Evolutionary conservation across 345 rosid genomes (phyloP).

Genomic region (Euclidium syriacum): DNA sequence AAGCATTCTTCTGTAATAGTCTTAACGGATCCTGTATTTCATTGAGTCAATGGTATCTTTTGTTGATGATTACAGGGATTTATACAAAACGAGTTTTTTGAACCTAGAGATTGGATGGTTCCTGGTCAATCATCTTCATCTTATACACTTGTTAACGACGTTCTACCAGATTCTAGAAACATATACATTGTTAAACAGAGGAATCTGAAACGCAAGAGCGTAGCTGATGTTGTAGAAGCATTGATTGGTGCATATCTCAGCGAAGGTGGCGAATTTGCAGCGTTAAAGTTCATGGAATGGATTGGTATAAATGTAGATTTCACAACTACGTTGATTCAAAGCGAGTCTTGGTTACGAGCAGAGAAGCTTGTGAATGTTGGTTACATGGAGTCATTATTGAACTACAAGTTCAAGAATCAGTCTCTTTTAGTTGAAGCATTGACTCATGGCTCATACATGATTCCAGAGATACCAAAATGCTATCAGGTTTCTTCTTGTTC

Average conservation of each 20-base stretch:
- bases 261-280: slow-evolving; percentile 65
- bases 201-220: slow-evolving; percentile 49
- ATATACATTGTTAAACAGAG: slow-evolving; percentile 43
- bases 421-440: slow-evolving; percentile 80
- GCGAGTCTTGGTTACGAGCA: slow-evolving; percentile 25
- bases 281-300: slow-evolving; percentile 58
- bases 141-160: slow-evolving; percentile 33
- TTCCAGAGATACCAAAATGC: slow-evolving; percentile 81
- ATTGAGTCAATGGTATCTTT: not conserved
- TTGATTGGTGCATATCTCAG: slow-evolving; percentile 79
- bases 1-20: not conserved
- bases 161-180: slow-evolving; percentile 29
- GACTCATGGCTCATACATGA: slow-evolving; percentile 92
- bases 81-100: slow-evolving; percentile 64
- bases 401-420: slow-evolving; percentile 54
- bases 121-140: slow-evolving; percentile 52
- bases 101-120: slow-evolving; percentile 66
- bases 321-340: slow-evolving; percentile 25
- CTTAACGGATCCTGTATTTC: not conserved
- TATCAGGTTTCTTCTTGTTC: slow-evolving; percentile 97
- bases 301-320: slow-evolving; percentile 62
- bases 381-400: slow-evolving; percentile 47
- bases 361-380: slow-evolving; percentile 45
- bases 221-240: slow-evolving; percentile 89
- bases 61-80: slow-evolving; percentile 68